These are phyloP conservation scores for Leccinum pachyderme DNA, from an alignment of 1,284 basidiomycete species.

Conservation along the genomic window DNA sequence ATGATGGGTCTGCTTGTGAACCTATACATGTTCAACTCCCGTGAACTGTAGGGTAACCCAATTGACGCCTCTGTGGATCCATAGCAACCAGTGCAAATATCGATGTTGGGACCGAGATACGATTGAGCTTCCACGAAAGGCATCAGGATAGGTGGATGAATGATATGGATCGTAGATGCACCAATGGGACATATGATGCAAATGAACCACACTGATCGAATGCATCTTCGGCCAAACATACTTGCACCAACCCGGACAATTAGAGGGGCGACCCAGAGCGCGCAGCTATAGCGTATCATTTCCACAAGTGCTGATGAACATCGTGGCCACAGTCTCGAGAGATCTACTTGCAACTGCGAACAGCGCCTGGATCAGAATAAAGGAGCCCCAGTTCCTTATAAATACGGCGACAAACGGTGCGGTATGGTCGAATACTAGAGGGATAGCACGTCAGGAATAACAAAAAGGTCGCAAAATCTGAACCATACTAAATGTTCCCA, in stretches of 20 bases:
- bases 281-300: constrained; percentile 9
- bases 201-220: constrained; percentile 9
- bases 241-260: constrained; percentile 15
- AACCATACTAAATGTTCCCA: constrained; percentile 17
- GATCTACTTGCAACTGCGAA: constrained; percentile 12
- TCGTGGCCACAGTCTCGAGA: background rate
- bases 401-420: constrained; percentile 18
- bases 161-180: background rate
- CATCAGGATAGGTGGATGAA: background rate
- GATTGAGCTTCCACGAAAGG: constrained; percentile 1
- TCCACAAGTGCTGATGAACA: constrained; percentile 15
- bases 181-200: constrained; percentile 5
- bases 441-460: background rate
- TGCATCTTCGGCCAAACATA: background rate
- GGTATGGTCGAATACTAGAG: constrained; percentile 13
- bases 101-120: constrained; percentile 11
- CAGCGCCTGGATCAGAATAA: background rate
- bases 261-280: constrained; percentile 16
- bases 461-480: background rate
- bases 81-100: background rate
- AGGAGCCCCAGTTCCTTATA: constrained; percentile 17
- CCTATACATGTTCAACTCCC: constrained; percentile 13
- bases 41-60: constrained; percentile 5
- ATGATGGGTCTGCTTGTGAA: constrained; percentile 1
- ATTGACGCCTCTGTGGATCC: constrained; percentile 3